Evolutionary conservation across 352 stramenopile species (phyloP), one percentile per base, ranked within the genome.

Genomic region (Pythium diclinum): DNA sequence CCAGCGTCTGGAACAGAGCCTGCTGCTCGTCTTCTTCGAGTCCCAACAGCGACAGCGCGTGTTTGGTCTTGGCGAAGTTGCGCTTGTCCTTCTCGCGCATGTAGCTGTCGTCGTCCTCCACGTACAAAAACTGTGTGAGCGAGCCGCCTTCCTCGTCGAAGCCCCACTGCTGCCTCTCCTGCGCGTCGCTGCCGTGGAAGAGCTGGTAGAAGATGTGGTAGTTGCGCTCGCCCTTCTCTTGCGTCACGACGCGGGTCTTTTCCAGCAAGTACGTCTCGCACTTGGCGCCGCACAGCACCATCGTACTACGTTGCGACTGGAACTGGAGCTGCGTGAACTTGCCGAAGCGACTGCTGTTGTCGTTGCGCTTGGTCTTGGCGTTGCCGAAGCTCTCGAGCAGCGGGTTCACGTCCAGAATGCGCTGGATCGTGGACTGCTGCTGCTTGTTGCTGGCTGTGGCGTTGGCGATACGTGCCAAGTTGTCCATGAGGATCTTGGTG

Each of bases 201-300:
- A 81, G 44, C 64, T 92, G 82, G 53, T 94, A 94, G 42, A 94
- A 91, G 65, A 92, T 90, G 71, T 94, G 86, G 72, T 90, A 94
- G 69, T 91, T 92, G 6, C 86, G 77, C 58, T 94, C 86, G n/a
- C n/a, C n/a, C n/a, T n/a, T n/a, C n/a, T n/a, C n/a, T n/a, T n/a
- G n/a, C n/a, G n/a, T n/a, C n/a, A n/a, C n/a, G n/a, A 9, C 65
- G 65, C 0, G 71, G 64, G 88, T 92, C 76, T 98, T 98, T 72
- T 98, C 95, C 55, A 98, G 76, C 55, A 98, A 79, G 63, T 98
- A 98, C 17, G 86, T 96, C 52, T 80, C 77, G 57, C 91, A 92
- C 28, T 74, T 78, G 36, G 87, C 87, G 40, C 89, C 88, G 3
- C n/a, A n/a, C n/a, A n/a, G n/a, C n/a, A 92, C 77, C 0, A 95